phyloP scores from a whole-genome alignment of 257 asterid species.

The Anisodus acutangulus region DNA sequence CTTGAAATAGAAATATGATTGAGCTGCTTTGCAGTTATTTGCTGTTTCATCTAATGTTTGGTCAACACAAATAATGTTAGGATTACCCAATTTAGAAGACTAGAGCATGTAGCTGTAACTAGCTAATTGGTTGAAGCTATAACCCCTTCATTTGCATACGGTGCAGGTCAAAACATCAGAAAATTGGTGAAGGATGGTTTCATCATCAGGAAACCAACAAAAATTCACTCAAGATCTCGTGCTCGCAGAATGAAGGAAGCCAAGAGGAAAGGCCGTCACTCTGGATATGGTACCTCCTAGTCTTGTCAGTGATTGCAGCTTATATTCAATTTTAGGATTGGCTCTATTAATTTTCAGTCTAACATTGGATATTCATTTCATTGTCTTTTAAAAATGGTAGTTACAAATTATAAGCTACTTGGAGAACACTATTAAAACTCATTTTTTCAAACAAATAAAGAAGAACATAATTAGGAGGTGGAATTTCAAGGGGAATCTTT shows the following conservation, averaged over 20 bases:
- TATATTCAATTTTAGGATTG: neutral
- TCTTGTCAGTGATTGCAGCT: neutral
- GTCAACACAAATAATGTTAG: neutral
- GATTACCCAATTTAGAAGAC: neutral
- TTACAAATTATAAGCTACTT: neutral
- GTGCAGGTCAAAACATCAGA: conserved; percentile 25
- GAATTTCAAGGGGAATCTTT: neutral
- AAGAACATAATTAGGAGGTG: neutral
- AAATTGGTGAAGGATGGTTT: conserved; percentile 26
- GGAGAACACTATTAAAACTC: neutral
- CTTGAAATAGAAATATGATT: neutral
- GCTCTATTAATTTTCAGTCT: neutral
- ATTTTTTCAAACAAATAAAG: neutral
- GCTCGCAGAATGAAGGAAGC: conserved; percentile 30
- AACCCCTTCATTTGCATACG: no score
- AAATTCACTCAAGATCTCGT: conserved; percentile 30
- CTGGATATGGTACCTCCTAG: conserved; percentile 26
- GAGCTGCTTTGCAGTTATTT: neutral
- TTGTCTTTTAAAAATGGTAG: neutral
- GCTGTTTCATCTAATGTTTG: neutral
- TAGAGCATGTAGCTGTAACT: neutral
- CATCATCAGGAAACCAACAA: conserved; percentile 30
- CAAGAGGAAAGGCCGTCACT: conserved; percentile 30
- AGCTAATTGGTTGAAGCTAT: neutral
- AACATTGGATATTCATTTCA: neutral